These are phyloP conservation scores for Leccinum rimulosum DNA, from an alignment of 768 basidiomycete species.

Conservation along the genomic window DNA sequence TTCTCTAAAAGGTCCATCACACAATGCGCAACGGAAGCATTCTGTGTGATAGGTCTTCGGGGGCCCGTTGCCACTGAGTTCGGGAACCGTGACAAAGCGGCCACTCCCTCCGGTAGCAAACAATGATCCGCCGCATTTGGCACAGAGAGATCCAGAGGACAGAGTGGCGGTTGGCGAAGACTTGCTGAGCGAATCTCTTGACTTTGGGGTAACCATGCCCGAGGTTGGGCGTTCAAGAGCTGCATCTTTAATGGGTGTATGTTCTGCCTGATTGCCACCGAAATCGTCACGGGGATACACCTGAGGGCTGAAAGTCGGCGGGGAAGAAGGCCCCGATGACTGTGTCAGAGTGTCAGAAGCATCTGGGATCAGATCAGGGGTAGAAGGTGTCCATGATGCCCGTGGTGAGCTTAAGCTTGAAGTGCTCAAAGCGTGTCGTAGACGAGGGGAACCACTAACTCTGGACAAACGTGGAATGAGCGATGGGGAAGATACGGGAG, in stretches of 20 bases:
- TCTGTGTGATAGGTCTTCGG: slow-evolving; percentile 68
- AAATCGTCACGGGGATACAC: slow-evolving; percentile 12
- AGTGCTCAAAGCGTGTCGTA: slow-evolving; percentile 27
- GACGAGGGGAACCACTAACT: slow-evolving; percentile 24
- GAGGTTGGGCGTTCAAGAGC: slow-evolving; percentile 15
- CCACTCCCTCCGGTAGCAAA: slow-evolving; percentile 58
- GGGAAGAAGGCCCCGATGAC: slow-evolving; percentile 55
- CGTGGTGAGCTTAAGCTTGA: slow-evolving; percentile 28
- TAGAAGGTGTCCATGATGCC: slow-evolving; percentile 41
- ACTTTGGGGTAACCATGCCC: slow-evolving; percentile 30
- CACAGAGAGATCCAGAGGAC: slow-evolving; percentile 48
- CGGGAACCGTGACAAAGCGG: slow-evolving; percentile 71
- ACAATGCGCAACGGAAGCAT: slow-evolving; percentile 74
- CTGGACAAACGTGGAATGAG: slow-evolving; percentile 32
- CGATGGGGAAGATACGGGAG: slow-evolving; percentile 15
- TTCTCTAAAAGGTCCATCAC: slow-evolving; percentile 63
- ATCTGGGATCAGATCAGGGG: slow-evolving; percentile 61
- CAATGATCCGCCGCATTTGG: slow-evolving; percentile 56
- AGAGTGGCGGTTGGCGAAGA: slow-evolving; percentile 32
- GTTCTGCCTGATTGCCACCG: slow-evolving; percentile 6
- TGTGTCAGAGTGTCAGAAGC: slow-evolving; percentile 56
- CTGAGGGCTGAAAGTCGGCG: slow-evolving; percentile 39
- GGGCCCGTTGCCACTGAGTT: slow-evolving; percentile 36
- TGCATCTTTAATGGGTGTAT: slow-evolving; percentile 4
- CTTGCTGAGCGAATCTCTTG: slow-evolving; percentile 22